phyloP scores from a whole-genome alignment of 2,329 filamentous ascomycete genomes.

The Fusarium metavorans region DNA sequence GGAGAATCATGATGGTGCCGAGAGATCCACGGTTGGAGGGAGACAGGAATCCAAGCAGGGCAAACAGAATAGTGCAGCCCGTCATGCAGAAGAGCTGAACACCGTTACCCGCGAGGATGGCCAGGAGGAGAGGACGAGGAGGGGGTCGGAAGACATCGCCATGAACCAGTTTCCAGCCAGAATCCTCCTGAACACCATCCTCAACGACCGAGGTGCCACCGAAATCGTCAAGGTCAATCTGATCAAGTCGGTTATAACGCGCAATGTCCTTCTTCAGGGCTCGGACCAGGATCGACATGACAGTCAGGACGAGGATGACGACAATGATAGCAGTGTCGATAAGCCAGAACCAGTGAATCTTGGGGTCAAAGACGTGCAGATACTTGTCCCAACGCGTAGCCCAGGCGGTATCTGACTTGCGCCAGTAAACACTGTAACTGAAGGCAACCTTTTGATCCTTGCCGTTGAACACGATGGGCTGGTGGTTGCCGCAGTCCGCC shows the following conservation, averaged over 20 bases:
- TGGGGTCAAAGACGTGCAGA: slow-evolving; percentile 94
- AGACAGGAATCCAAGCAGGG: slow-evolving; percentile 92
- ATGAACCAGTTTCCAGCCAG: slow-evolving; percentile 98
- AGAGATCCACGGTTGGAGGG: slow-evolving; percentile 95
- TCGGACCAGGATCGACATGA: slow-evolving; percentile 90
- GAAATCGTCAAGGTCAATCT: slow-evolving; percentile 90
- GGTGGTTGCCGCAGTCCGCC: slow-evolving; percentile 72
- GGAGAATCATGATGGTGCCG: slow-evolving; percentile 90
- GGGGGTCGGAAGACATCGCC: slow-evolving; percentile 96
- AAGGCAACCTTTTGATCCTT: slow-evolving; percentile 76
- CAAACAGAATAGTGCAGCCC: slow-evolving; percentile 92
- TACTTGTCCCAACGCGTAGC: slow-evolving; percentile 99
- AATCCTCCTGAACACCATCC: slow-evolving; percentile 96
- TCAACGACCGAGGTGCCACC: slow-evolving; percentile 83
- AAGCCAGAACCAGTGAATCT: slow-evolving; percentile 99
- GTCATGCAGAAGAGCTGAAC: slow-evolving; percentile 98
- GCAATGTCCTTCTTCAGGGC: slow-evolving; percentile 96
- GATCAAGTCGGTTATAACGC: slow-evolving; percentile 93
- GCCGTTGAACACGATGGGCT: slow-evolving; percentile 73
- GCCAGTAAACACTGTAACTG: slow-evolving; percentile 95
- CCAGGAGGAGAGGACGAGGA: slow-evolving; percentile 83
- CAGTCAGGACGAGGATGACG: slow-evolving; percentile 88
- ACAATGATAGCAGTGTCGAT: slow-evolving; percentile 97
- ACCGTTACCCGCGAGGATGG: slow-evolving; percentile 90
- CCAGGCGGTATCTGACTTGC: slow-evolving; percentile 85